These are phyloP conservation scores for Penicillium sp. DNA, from an alignment of 2,329 filamentous ascomycete species.

Conservation along the genomic window DNA sequence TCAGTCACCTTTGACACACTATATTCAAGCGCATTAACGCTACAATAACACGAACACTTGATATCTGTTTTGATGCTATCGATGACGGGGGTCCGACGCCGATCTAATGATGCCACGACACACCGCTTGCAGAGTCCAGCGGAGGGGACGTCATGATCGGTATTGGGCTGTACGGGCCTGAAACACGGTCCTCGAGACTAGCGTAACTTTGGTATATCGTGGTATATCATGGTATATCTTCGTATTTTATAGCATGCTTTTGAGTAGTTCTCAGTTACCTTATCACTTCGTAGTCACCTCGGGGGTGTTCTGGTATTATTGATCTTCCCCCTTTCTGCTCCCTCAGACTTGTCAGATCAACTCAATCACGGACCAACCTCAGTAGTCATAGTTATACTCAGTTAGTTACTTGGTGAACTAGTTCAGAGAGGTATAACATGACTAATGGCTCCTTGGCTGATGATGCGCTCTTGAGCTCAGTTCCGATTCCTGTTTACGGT, in stretches of 20 bases:
- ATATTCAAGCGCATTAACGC: neutral
- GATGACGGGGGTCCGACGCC: slow-evolving; percentile 14
- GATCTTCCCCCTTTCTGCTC: neutral
- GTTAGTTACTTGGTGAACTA: no score
- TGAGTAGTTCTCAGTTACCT: neutral
- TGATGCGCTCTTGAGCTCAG: slow-evolving; percentile 7
- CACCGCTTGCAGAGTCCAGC: slow-evolving; percentile 27
- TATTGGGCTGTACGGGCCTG: slow-evolving; percentile 18
- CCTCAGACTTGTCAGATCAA: neutral
- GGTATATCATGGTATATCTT: neutral
- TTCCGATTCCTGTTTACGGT: neutral
- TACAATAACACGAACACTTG: neutral
- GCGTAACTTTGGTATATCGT: slow-evolving; percentile 12
- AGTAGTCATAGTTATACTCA: no score
- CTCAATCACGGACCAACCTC: no score
- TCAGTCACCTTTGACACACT: neutral
- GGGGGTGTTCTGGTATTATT: neutral
- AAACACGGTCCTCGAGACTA: slow-evolving; percentile 16
- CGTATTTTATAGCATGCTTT: neutral
- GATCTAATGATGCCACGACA: slow-evolving; percentile 27
- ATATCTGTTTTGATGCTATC: slow-evolving; percentile 1
- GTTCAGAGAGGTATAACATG: slow-evolving; percentile 7
- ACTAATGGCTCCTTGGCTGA: slow-evolving; percentile 15
- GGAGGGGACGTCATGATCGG: slow-evolving; percentile 25
- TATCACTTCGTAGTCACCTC: neutral